Base-by-base conservation (phyloP, 2,329 filamentous ascomycete species). In the Microsporum audouinii region DNA sequence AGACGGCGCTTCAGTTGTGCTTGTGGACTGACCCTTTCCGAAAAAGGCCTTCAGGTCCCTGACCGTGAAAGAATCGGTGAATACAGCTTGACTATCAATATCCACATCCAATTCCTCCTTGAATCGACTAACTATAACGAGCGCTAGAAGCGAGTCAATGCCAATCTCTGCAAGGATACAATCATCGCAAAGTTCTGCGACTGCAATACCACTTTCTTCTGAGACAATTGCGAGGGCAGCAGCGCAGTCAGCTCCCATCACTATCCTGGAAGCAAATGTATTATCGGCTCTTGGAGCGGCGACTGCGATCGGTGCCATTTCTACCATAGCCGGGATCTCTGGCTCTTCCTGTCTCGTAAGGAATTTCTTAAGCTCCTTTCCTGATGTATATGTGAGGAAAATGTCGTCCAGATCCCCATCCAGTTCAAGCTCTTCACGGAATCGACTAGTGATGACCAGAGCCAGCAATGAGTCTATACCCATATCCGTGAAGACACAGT, bases 391-490 rank as follows among this genome's bases (percentile, higher is more conserved):
- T 5, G 68, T 67, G 45, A 68, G 59, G 61, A 71, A 68, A 2
- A 71, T 55, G 39, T 62, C 65, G 6, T 64, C 57, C 27, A 43
- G n/a, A 6, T 43, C 39, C 39, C 73, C 62, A 33, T 70, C 67
- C 1, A 75, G 55, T 2, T 65, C 66, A 14, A 76, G 64, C 55
- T 73, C 66, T 1, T 60, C 61, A 0, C 67, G 59, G 49, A 75
- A 69, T 60, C 72, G 73, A 38, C 70, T 69, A 0, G 69, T 61
- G 8, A 76, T 67, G 2, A 71, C 70, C 1, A 76, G 65, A 2
- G 67, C 69, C 68, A 76, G 67, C 14, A 76, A 64, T 17, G 68
- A 71, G 61, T 76, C 74, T 33, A 76, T 65, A 3, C 72, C 73
- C 2, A 75, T 59, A 27, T 65, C 63, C 7, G 63, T 63, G 55